Evolutionary conservation across 2,329 filamentous ascomycete species (phyloP), one percentile per base, ranked within the genome.

Genomic region (Colletotrichum tabaci): DNA sequence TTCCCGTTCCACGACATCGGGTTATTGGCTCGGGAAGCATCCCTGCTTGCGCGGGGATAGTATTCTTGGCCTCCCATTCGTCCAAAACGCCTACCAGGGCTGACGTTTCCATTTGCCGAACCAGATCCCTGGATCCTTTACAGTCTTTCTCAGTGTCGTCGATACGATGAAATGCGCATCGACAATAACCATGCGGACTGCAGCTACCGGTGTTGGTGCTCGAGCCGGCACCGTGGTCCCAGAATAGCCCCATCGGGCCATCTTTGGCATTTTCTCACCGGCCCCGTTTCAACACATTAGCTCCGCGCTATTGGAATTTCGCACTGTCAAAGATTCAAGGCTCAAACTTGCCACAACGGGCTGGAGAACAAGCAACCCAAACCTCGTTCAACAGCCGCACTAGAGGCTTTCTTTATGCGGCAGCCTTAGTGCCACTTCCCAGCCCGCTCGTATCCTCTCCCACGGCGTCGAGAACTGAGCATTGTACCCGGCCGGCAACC

Each of bases 331-430:
- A 16, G 30, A 46, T 56, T 12, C 16, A 55, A 66, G 66, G 61
- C 66, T 61, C 53, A 69, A 69, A 52, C 52, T 60, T 5, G 38
- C 66, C 47, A 46, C 40, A 69, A 58, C 61, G 47, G 61, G 26
- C 40, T 53, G 46, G 53, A 30, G n/a, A 60, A 66, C 61, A 60
- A 66, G 47, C 38, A 53, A 53, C 2, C 47, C 40, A 13, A n/a
- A 18, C 61, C 30, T 53, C 52, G 35, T 47, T 50, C 47, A 47
- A 1, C 16, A 18, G 53, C 61, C 46, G 16, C 53, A 49, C 67
- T 35, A 40, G 15, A 4, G 9, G 9, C 30, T 62, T 12, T 42
- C 53, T 40, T 38, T 21, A 53, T 16, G 30, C 61, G 53, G 44
- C 15, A 16, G 23, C n/a, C 23, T 47, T 44, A 40, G 61, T 15